Percentiles rank a stretch among this genome's conserved stretches.
Conservation (phyloP, 2,329 filamentous ascomycete species). For the Hymenoscyphus linearis region DNA sequence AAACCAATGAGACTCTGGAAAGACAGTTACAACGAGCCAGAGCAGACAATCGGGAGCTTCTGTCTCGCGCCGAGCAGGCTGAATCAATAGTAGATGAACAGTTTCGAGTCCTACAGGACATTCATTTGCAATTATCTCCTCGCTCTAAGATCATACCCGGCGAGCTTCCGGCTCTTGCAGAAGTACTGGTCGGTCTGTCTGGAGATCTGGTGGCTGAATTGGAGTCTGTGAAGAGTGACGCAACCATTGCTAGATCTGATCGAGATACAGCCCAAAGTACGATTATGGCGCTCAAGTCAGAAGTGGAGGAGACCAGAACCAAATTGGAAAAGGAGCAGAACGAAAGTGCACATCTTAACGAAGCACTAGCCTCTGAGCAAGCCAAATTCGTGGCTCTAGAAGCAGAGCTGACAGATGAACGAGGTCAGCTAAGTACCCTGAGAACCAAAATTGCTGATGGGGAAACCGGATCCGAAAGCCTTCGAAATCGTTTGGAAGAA, state of each 20-base stretch:
- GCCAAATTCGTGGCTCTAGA: conserved; percentile 51
- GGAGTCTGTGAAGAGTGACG: conserved; percentile 54
- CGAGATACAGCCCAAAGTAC: conserved; percentile 53
- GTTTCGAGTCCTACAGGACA: conserved; percentile 49
- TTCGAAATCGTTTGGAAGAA: conserved; percentile 69
- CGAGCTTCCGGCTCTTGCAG: conserved; percentile 53
- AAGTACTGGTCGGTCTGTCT: conserved; percentile 53
- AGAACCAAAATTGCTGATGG: conserved; percentile 72
- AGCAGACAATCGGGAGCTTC: conserved; percentile 48
- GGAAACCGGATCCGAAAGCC: conserved; percentile 74
- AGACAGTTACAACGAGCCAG: conserved; percentile 50
- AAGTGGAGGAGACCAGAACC: conserved; percentile 51
- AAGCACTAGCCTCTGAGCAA: conserved; percentile 48
- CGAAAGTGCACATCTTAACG: conserved; percentile 45
- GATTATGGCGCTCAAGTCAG: conserved; percentile 49
- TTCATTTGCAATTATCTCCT: conserved; percentile 54
- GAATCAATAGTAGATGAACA: conserved; percentile 50
- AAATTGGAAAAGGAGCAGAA: conserved; percentile 48
- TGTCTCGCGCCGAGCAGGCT: conserved; percentile 45
- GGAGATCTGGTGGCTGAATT: conserved; percentile 56
- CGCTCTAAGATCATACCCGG: conserved; percentile 44
- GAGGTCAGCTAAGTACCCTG: conserved; percentile 62
- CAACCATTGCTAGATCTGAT: conserved; percentile 56
- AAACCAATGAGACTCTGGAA: conserved; percentile 54
- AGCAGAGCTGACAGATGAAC: conserved; percentile 55